Evolutionary conservation across 108 stramenopile genomes (phyloP).

Genomic region (Fragilariopsis cylindrus): DNA sequence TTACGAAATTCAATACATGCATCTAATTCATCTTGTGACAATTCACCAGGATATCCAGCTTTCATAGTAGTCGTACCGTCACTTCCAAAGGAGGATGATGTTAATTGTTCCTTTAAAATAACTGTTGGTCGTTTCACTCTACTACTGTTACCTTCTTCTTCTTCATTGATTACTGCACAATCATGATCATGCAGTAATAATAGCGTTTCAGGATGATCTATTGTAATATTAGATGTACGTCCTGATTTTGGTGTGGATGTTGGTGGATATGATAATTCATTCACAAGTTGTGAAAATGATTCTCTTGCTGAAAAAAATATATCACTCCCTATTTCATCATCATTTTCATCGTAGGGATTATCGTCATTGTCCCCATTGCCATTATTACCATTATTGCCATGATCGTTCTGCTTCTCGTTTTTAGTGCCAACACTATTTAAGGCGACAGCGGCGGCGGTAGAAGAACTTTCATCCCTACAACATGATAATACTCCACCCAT

Average conservation of each 20-base stretch:
- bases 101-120: no score
- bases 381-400: no score
- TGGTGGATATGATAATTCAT: not conserved
- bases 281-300: not conserved
- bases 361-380: no score
- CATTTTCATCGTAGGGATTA: not conserved
- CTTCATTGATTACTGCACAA: not conserved
- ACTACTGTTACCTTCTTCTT: no score
- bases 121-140: no score
- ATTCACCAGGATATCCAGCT: slow-evolving; percentile 24
- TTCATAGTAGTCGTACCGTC: no score
- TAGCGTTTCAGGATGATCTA: not conserved
- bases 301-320: not conserved
- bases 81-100: no score
- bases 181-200: not conserved
- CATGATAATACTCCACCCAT: no score
- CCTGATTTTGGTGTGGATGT: not conserved
- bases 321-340: not conserved
- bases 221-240: not conserved
- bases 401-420: no score
- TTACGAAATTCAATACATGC: slow-evolving; percentile 25
- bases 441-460: no score
- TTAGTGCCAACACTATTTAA: no score
- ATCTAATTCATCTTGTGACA: slow-evolving; percentile 13
- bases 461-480: no score